Conservation (phyloP, 345 rosid species). For the Lepidium aucheri region DNA sequence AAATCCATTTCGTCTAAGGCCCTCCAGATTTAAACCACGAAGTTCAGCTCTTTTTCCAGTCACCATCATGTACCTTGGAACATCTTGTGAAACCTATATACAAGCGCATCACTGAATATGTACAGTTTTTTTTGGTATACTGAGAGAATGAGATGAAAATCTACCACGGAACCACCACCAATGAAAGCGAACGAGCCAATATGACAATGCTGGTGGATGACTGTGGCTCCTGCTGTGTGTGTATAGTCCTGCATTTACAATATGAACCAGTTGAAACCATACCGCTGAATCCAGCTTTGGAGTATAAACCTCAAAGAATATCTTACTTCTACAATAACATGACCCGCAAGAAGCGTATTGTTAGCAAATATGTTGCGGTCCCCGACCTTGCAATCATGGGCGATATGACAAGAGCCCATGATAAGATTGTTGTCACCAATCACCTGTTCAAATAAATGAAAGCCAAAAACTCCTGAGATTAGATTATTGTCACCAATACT, state of each 20-base stretch:
- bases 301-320: neutral
- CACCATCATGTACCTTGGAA: conserved; percentile 85
- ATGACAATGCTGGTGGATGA: conserved; percentile 85
- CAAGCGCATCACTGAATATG: neutral
- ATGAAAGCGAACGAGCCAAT: conserved; percentile 73
- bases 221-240: conserved; percentile 79
- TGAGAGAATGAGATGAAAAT: conserved; percentile 6
- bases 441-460: conserved; percentile 44
- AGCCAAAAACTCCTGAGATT: conserved; percentile 18
- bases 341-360: conserved; percentile 87
- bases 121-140: no score
- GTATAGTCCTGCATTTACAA: conserved; percentile 50
- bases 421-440: conserved; percentile 82
- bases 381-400: conserved; percentile 91
- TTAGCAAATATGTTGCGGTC: conserved; percentile 82
- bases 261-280: conserved; percentile 17
- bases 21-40: conserved; percentile 84
- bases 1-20: conserved; percentile 78
- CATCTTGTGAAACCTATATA: conserved; percentile 82
- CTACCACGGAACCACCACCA: conserved; percentile 95
- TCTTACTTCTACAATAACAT: conserved; percentile 79
- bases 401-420: conserved; percentile 97
- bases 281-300: neutral
- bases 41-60: conserved; percentile 87
- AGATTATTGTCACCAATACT: conserved; percentile 76